Evolutionary conservation across 805 yeast species (phyloP), one percentile per base, ranked within the genome.

Genomic region (Yarrowia alimentaria): DNA sequence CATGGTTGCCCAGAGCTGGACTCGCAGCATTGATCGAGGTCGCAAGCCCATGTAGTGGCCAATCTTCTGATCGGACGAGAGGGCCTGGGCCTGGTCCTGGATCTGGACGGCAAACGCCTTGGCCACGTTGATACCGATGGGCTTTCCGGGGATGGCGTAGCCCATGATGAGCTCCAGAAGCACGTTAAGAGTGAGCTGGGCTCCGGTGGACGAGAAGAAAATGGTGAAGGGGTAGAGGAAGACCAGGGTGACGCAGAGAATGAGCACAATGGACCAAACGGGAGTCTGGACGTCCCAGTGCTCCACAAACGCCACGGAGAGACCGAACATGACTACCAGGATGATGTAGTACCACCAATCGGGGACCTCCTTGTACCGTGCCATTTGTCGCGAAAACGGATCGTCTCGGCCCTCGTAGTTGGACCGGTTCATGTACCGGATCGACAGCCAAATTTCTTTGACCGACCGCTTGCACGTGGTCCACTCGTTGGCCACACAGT

Each of bases 281-380:
- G 85, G 83, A 4, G 80, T 71, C 53, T 73, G 76, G 59, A 68
- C 68, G 20, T 63, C 66, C 69, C 74, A 73, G 5, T 63, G 65
- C 31, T 68, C 60, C 30, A 74, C 61, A 11, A 29, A 26, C 2
- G 48, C 48, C 26, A 40, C 20, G 2, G 48, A 28, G 33, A 79
- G 67, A 0, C 68, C 66, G 16, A 62, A 72, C 62, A 74, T 64
- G 30, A 75, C 64, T 1, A 69, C 56, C 8, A 79, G 67, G 19
- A 81, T 68, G 10, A 68, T 57, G 12, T 77, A 50, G 29, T 75
- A 83, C 86, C 88, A 81, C 81, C 82, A 79, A 55, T 80, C 84
- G 1, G 94, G 93, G 14, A 81, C 86, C 55, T 83, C 88, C 21
- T 73, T 73, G 63, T 83, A 82, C 51, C 63, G 67, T 28, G 58